Conservation (phyloP, 2,329 filamentous ascomycete genomes). For the Chalara sp. region DNA sequence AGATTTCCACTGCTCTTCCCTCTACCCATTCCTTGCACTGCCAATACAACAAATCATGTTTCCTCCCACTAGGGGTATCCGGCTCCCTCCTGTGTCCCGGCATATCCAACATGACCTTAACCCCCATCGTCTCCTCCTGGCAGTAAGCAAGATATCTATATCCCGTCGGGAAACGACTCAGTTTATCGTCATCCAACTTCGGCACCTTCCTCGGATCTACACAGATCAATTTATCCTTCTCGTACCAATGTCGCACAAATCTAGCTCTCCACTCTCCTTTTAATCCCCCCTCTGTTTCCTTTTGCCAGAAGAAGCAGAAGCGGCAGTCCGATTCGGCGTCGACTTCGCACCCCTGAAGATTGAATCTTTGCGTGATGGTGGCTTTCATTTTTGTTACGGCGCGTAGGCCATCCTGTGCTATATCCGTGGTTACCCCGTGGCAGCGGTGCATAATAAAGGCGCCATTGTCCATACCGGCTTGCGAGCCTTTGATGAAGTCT, state of each 20-base stretch:
- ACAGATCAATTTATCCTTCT: conserved; percentile 44
- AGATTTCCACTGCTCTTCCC: conserved; percentile 28
- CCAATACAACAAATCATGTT: conserved; percentile 39
- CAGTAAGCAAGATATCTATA: conserved; percentile 40
- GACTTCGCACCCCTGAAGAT: conserved; percentile 33
- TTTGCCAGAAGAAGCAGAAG: conserved; percentile 37
- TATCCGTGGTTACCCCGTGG: conserved; percentile 36
- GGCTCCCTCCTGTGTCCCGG: conserved; percentile 35
- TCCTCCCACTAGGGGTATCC: conserved; percentile 30
- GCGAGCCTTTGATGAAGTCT: conserved; percentile 34
- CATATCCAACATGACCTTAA: conserved; percentile 36
- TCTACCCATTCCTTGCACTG: conserved; percentile 38
- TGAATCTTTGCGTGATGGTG: conserved; percentile 27
- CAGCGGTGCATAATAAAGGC: conserved; percentile 38
- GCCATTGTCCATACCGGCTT: conserved; percentile 34
- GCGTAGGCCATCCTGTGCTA: conserved; percentile 30
- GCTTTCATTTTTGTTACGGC: conserved; percentile 40
- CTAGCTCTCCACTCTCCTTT: conserved; percentile 34
- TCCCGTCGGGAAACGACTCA: conserved; percentile 34
- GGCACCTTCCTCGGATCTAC: conserved; percentile 37
- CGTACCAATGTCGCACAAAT: conserved; percentile 42
- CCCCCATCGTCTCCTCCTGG: conserved; percentile 39
- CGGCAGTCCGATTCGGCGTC: conserved; percentile 41
- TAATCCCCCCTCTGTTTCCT: neutral
- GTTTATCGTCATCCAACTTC: conserved; percentile 31